A percentile compares a stretch with the other conserved stretches of the same genome.
These are phyloP conservation scores for Lasiodiplodia sp. DNA, from an alignment of 2,329 filamentous ascomycete genomes.

Conservation along the genomic window DNA sequence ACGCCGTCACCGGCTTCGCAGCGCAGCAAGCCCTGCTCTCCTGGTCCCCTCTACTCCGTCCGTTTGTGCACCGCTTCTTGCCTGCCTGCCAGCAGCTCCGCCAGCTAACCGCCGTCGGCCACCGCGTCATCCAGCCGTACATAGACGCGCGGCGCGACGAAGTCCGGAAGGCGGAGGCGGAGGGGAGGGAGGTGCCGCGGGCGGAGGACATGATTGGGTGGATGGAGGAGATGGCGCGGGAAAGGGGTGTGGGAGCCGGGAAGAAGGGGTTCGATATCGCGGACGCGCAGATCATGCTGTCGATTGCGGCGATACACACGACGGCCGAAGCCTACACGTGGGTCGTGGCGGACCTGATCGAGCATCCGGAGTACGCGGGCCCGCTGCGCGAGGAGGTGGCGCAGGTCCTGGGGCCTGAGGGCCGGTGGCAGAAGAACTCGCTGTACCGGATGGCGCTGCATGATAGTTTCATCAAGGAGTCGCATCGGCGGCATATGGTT, in stretches of 20 bases:
- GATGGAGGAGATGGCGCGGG: conserved; percentile 18
- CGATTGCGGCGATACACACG: conserved; percentile 35
- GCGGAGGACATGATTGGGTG: not conserved
- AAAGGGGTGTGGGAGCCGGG: too few relatives aligned
- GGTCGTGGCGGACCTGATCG: conserved; percentile 31
- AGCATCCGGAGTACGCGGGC: conserved; percentile 32
- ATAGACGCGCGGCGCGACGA: not conserved
- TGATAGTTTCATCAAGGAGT: conserved; percentile 34
- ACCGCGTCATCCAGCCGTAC: not conserved
- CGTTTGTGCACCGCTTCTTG: conserved; percentile 29
- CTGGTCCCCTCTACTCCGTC: conserved; percentile 46
- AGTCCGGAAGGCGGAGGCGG: not conserved
- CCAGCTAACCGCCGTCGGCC: not conserved
- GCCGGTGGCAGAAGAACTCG: conserved; percentile 15
- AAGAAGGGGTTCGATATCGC: not conserved
- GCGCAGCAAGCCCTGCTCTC: conserved; percentile 42
- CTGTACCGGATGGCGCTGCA: conserved; percentile 28
- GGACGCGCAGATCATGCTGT: conserved; percentile 16
- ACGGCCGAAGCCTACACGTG: not conserved
- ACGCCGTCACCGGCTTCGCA: conserved; percentile 46
- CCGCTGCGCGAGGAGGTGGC: conserved; percentile 32
- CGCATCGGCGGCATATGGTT: conserved; percentile 20
- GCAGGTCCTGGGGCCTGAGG: not conserved
- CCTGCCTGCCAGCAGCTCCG: not conserved
- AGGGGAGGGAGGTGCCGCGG: not conserved